Evolutionary conservation across 345 rosid genomes (phyloP).

Genomic region (Physaria fendleri): DNA sequence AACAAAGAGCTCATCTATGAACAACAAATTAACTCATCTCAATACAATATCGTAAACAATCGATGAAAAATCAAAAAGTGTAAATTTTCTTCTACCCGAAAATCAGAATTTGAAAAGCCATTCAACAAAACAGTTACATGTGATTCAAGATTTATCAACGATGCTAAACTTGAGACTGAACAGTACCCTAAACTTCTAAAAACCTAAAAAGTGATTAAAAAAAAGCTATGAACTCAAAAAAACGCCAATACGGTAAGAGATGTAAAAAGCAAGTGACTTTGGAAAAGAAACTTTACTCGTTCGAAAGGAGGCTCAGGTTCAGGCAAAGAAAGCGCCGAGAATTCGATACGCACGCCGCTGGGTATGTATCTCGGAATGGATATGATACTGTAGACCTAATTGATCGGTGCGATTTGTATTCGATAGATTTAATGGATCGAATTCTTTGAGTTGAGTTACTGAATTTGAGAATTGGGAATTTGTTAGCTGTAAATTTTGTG

Average conservation of each 20-base stretch:
- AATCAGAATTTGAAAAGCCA: not conserved
- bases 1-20: not conserved
- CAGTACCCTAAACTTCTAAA: not conserved
- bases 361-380: not conserved
- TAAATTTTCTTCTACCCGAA: not conserved
- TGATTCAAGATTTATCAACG: not conserved
- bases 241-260: not conserved
- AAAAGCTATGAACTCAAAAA: not conserved
- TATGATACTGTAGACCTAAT: constrained; percentile 5
- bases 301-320: constrained; percentile 24
- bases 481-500: not conserved
- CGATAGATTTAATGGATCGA: not conserved
- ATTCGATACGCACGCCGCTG: constrained; percentile 46
- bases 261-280: not conserved
- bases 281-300: constrained; percentile 22
- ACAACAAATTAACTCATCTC: not conserved
- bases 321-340: constrained; percentile 22
- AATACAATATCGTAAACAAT: not conserved
- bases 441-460: not conserved
- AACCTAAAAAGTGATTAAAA: not conserved
- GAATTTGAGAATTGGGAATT: not conserved
- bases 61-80: not conserved
- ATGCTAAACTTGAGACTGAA: not conserved
- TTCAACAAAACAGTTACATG: not conserved
- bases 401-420: not conserved